A percentile compares a stretch with the other conserved stretches of the same genome.
These are phyloP conservation scores for Millerozyma miso DNA, from an alignment of 805 yeast species.

Conservation along the genomic window DNA sequence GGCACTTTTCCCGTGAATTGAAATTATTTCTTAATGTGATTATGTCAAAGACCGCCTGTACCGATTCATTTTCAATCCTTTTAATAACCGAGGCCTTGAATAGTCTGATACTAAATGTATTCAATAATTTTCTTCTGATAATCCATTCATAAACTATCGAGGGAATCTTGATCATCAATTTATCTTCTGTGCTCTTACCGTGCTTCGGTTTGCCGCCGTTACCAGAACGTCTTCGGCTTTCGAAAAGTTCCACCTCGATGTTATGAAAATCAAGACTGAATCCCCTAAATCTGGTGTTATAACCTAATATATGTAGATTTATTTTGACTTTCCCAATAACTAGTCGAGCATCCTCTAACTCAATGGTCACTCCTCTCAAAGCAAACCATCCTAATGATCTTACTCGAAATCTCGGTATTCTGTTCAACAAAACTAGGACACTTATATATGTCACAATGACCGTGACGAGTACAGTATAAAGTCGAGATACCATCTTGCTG, in stretches of 20 bases:
- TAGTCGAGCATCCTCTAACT: constrained; percentile 11
- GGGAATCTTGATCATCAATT: constrained; percentile 14
- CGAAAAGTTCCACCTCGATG: constrained; percentile 9
- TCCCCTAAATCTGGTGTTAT: constrained; percentile 22
- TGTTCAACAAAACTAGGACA: constrained; percentile 16
- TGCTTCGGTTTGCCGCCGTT: neutral
- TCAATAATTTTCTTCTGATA: constrained; percentile 16
- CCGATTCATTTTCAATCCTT: constrained; percentile 10
- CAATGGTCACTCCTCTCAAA: constrained; percentile 20
- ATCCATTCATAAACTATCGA: constrained; percentile 17
- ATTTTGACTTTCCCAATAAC: constrained; percentile 10
- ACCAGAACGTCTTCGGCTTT: neutral
- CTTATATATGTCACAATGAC: constrained; percentile 13
- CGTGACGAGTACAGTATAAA: neutral
- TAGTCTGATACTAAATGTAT: constrained; percentile 22
- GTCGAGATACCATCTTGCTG: neutral
- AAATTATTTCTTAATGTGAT: constrained; percentile 15
- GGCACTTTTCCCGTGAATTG: constrained; percentile 12
- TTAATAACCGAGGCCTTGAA: constrained; percentile 11
- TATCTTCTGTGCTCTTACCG: neutral
- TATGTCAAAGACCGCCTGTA: constrained; percentile 18
- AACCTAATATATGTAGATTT: neutral
- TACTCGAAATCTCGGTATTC: constrained; percentile 23
- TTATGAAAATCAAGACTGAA: constrained; percentile 24
- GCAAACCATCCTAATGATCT: constrained; percentile 29